These are phyloP conservation scores for Coffea eugenioides DNA, from an alignment of 257 asterid species.

Conservation along the genomic window DNA sequence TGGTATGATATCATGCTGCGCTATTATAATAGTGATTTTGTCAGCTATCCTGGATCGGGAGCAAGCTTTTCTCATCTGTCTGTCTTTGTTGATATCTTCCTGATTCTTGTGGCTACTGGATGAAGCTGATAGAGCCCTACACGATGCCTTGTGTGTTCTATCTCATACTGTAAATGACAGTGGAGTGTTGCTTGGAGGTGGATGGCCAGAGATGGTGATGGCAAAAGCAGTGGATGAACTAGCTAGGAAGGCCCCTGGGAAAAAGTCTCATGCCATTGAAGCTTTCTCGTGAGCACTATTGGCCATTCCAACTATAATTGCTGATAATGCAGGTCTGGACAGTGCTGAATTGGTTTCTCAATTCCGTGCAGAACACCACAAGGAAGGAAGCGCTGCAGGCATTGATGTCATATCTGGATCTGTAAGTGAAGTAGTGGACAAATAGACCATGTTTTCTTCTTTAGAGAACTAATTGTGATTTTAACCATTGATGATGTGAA, in stretches of 20 bases:
- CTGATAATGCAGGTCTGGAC: constrained; percentile 91
- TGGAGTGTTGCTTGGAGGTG: constrained; percentile 80
- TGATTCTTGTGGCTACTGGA: constrained; percentile 49
- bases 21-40: not conserved
- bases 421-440: constrained; percentile 42
- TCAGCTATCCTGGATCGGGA: not conserved
- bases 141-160: constrained; percentile 88
- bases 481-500: no score
- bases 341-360: constrained; percentile 84
- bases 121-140: constrained; percentile 91
- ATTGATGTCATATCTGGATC: constrained; percentile 86
- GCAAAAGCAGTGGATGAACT: constrained; percentile 90
- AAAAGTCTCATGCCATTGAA: constrained; percentile 85
- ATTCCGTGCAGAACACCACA: constrained; percentile 90
- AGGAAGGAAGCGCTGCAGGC: constrained; percentile 71
- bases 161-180: constrained; percentile 91
- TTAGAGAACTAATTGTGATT: not conserved
- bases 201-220: constrained; percentile 98
- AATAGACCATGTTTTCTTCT: not conserved
- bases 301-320: constrained; percentile 84
- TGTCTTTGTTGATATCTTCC: not conserved
- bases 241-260: constrained; percentile 84
- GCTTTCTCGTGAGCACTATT: constrained; percentile 83
- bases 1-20: not conserved
- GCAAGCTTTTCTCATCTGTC: not conserved